A percentile compares a stretch with the other conserved stretches of the same genome.
Evolutionary conservation across 257 asterid species (phyloP).

Genomic region (Nicotiana benthamiana): DNA sequence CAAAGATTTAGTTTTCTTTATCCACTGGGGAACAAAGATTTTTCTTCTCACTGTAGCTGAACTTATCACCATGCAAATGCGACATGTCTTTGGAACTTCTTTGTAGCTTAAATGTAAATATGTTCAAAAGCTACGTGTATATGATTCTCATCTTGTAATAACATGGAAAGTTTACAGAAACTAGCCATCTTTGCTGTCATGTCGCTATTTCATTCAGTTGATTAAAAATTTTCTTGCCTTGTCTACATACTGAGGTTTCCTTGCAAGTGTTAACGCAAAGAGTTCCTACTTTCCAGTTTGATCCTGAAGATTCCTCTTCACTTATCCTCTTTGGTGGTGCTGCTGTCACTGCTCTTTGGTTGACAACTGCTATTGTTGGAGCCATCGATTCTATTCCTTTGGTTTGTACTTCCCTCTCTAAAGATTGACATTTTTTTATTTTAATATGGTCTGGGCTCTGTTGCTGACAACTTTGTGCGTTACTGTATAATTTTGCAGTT

Average conservation of each 20-base stretch:
- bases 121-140: background rate
- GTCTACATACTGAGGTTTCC: background rate
- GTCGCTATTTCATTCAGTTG: background rate
- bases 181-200: background rate
- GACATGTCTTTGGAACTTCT: background rate
- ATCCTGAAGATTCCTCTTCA: slow-evolving; percentile 35
- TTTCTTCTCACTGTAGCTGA: background rate
- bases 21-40: too few species aligned
- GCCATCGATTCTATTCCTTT: slow-evolving; percentile 77
- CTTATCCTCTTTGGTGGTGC: slow-evolving; percentile 49
- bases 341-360: slow-evolving; percentile 46
- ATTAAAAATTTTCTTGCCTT: background rate
- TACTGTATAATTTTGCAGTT: slow-evolving; percentile 26
- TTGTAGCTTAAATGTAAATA: background rate
- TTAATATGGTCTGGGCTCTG: background rate
- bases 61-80: background rate
- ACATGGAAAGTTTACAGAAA: background rate
- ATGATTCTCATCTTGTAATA: background rate
- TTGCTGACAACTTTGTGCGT: slow-evolving; percentile 5
- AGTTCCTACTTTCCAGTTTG: slow-evolving; percentile 34
- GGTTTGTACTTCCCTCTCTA: slow-evolving; percentile 27
- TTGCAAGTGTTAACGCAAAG: slow-evolving; percentile 11
- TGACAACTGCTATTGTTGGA: slow-evolving; percentile 48
- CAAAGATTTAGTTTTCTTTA: background rate
- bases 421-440: background rate